phyloP scores from a whole-genome alignment of 345 rosid species.

The Conringia planisiliqua region DNA sequence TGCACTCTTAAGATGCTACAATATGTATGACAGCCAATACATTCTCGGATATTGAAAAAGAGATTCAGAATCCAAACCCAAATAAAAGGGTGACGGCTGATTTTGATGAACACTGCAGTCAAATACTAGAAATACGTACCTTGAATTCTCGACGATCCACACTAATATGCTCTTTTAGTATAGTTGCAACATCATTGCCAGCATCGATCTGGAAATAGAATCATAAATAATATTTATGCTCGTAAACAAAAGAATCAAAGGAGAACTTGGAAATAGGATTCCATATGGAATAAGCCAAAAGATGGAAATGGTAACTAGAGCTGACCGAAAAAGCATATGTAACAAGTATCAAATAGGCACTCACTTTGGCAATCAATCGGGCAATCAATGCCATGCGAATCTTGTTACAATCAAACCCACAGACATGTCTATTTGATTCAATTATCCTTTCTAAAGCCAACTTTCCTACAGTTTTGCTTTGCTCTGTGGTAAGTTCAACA shows the following conservation, averaged over 20 bases:
- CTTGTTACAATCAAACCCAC: constrained; percentile 48
- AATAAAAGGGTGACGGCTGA: background rate
- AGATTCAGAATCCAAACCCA: background rate
- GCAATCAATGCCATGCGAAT: constrained; percentile 71
- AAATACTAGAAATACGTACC: constrained; percentile 42
- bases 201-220: constrained; percentile 61
- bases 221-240: background rate
- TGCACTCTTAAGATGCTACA: constrained; percentile 10
- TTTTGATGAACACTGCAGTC: constrained; percentile 13
- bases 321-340: constrained; percentile 14
- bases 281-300: background rate
- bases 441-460: constrained; percentile 70
- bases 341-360: constrained; percentile 17
- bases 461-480: constrained; percentile 47
- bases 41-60: constrained; percentile 1
- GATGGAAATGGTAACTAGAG: background rate
- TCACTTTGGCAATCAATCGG: constrained; percentile 82
- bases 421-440: constrained; percentile 59
- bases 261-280: background rate
- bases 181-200: constrained; percentile 57
- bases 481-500: constrained; percentile 66
- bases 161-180: constrained; percentile 68
- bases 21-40: constrained; percentile 11
- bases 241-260: background rate
- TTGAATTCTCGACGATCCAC: constrained; percentile 69